Conservation (phyloP, 441 rosid genomes). For the Aquilaria agallochum region DNA sequence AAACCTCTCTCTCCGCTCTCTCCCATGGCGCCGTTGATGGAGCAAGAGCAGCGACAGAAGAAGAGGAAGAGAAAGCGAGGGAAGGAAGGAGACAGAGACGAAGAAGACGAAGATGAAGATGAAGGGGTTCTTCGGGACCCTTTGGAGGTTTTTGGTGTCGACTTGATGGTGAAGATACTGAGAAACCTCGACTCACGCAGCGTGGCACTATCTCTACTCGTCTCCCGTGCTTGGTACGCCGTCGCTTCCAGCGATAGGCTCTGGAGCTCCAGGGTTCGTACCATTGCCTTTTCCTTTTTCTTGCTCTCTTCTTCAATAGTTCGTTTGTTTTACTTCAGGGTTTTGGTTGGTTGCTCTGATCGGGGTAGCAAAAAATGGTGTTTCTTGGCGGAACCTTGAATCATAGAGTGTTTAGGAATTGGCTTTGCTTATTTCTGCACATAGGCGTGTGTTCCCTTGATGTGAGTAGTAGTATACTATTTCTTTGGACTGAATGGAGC, state of each 20-base stretch:
- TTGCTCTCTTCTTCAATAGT: not conserved
- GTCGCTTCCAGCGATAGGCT: constrained; percentile 48
- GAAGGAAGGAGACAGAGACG: constrained; percentile 3
- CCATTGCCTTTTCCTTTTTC: no score
- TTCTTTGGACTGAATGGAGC: no score
- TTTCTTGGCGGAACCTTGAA: no score
- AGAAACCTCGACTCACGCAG: constrained; percentile 57
- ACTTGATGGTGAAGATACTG: constrained; percentile 52
- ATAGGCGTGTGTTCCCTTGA: no score
- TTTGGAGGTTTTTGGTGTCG: constrained; percentile 47
- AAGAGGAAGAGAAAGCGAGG: constrained; percentile 10
- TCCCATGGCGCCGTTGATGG: not conserved
- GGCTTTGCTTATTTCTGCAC: no score
- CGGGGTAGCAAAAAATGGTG: no score
- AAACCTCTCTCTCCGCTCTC: no score
- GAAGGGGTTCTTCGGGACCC: constrained; percentile 31
- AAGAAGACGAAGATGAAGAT: constrained; percentile 5
- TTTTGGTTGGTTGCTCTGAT: no score
- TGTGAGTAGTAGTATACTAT: no score
- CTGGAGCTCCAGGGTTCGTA: constrained; percentile 41
- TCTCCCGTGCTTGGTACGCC: constrained; percentile 45
- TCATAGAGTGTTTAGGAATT: no score
- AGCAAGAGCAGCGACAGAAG: not conserved
- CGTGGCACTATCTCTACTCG: constrained; percentile 50
- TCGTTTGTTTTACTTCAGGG: not conserved